Conservation (phyloP, 1,284 basidiomycete species). For the Trichosporon sp. region DNA sequence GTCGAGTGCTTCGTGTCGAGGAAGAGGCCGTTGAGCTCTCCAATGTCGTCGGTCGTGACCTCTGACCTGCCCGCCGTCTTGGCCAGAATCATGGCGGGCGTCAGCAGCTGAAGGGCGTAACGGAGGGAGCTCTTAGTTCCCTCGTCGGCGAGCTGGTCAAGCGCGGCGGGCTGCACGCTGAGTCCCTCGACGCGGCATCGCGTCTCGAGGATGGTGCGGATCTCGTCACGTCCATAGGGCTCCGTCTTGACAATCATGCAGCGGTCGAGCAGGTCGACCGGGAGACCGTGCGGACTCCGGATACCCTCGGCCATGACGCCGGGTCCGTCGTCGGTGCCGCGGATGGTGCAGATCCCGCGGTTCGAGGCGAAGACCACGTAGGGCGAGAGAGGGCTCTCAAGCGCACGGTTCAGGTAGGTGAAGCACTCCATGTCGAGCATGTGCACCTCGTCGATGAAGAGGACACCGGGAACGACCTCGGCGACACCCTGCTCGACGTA, state of each 20-base stretch:
- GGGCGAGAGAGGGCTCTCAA: conserved; percentile 95
- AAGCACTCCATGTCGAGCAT: conserved; percentile 99
- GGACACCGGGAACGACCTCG: conserved; percentile 94
- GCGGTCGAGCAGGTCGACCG: conserved; percentile 89
- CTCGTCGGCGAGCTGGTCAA: conserved; percentile 78
- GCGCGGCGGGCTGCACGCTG: conserved; percentile 72
- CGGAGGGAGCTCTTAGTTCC: conserved; percentile 83
- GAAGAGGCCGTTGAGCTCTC: conserved; percentile 91
- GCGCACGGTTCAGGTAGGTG: conserved; percentile 93
- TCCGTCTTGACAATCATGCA: conserved; percentile 97
- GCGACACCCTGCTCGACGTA: conserved; percentile 99
- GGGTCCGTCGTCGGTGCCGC: conserved; percentile 70
- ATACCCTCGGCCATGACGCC: conserved; percentile 66
- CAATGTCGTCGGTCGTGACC: conserved; percentile 82
- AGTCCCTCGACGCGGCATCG: conserved; percentile 85
- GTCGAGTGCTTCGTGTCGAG: conserved; percentile 75
- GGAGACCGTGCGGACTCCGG: conserved; percentile 88
- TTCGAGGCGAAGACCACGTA: conserved; percentile 97
- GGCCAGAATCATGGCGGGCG: conserved; percentile 88
- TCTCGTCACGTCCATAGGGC: conserved; percentile 79
- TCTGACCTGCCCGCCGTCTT: conserved; percentile 73
- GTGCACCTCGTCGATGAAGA: conserved; percentile 99
- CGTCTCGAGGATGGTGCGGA: conserved; percentile 82
- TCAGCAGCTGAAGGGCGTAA: conserved; percentile 90
- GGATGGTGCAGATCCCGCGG: conserved; percentile 84